Evolutionary conservation across 2,329 filamentous ascomycete genomes (phyloP).

Genomic region (Dactylellina sp.): DNA sequence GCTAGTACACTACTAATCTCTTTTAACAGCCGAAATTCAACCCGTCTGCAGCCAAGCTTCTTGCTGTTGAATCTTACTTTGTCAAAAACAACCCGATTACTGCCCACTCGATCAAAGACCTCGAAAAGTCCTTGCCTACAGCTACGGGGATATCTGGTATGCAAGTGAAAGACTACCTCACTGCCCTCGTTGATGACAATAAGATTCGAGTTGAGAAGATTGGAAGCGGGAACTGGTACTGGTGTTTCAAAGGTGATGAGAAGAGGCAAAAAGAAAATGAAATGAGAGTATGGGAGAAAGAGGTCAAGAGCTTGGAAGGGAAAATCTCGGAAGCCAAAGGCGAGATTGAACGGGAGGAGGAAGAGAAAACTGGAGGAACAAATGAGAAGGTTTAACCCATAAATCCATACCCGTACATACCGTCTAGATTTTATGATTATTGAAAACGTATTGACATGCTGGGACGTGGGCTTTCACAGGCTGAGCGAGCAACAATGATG

Average conservation of each 20-base stretch:
- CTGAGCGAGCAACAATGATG: slow-evolving; percentile 34
- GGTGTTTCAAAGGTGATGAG: slow-evolving; percentile 73
- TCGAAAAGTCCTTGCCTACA: slow-evolving; percentile 73
- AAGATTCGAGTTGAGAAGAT: slow-evolving; percentile 76
- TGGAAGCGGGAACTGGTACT: slow-evolving; percentile 78
- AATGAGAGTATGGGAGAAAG: slow-evolving; percentile 50
- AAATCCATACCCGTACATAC: background rate
- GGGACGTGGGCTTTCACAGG: background rate
- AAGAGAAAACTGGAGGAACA: slow-evolving; percentile 16
- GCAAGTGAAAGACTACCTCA: slow-evolving; percentile 76
- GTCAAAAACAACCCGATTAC: slow-evolving; percentile 68
- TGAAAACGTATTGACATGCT: background rate
- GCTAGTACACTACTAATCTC: background rate
- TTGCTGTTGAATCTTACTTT: slow-evolving; percentile 71
- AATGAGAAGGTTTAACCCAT: slow-evolving; percentile 23
- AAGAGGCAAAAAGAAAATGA: slow-evolving; percentile 65
- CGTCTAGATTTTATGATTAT: background rate
- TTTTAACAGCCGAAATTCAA: slow-evolving; percentile 67
- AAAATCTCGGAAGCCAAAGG: slow-evolving; percentile 19
- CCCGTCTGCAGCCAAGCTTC: slow-evolving; percentile 71
- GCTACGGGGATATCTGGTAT: slow-evolving; percentile 74
- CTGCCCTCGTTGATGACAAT: slow-evolving; percentile 72
- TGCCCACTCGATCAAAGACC: slow-evolving; percentile 75
- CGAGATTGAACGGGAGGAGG: slow-evolving; percentile 26
- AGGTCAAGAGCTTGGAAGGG: slow-evolving; percentile 31